These are phyloP conservation scores for Dendrobium nobile DNA, from an alignment of 106 monocot species.

Conservation along the genomic window DNA sequence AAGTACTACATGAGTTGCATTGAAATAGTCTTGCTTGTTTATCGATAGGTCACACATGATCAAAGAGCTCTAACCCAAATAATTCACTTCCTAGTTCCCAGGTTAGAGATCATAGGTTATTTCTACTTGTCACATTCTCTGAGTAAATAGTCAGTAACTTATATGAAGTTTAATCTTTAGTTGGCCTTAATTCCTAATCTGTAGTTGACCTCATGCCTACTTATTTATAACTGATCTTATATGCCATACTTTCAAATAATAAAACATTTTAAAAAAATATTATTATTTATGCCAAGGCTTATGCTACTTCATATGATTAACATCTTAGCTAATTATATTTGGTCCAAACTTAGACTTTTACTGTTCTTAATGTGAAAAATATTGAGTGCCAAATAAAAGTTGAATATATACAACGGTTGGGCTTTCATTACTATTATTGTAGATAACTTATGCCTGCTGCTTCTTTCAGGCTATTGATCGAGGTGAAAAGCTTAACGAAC, in stretches of 20 bases:
- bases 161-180: neutral
- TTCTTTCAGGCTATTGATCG: conserved; percentile 57
- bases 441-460: neutral
- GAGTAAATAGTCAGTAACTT: neutral
- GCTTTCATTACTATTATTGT: neutral
- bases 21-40: no score
- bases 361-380: neutral
- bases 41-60: no score
- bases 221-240: neutral
- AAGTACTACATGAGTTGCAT: neutral
- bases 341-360: neutral
- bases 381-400: no score
- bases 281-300: neutral
- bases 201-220: neutral
- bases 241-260: neutral
- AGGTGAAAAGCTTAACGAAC: conserved; percentile 72
- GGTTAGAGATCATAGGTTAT: neutral
- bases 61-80: no score
- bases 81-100: no score
- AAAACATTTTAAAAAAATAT: neutral
- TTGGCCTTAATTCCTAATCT: neutral
- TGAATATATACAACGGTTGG: no score
- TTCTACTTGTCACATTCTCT: neutral
- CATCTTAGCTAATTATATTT: neutral
- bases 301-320: neutral